phyloP scores from a whole-genome alignment of 2,329 filamentous ascomycete genomes.

The Hypoxylon sp. region DNA sequence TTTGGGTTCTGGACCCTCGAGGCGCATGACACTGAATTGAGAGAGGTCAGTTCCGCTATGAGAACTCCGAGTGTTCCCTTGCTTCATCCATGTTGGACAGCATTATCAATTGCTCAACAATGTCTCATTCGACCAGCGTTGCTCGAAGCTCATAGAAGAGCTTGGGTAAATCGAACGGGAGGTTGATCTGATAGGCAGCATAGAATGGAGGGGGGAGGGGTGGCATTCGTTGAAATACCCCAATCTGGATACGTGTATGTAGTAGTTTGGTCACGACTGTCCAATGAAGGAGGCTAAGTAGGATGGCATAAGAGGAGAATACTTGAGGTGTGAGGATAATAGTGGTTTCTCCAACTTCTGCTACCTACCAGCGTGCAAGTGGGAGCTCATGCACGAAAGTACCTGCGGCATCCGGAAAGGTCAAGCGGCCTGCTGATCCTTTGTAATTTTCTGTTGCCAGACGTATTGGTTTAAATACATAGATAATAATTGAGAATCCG shows the following conservation, averaged over 20 bases:
- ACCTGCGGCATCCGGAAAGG: conserved; percentile 46
- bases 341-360: conserved; percentile 40
- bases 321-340: conserved; percentile 34
- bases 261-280: conserved; percentile 18
- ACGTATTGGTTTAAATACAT: conserved; percentile 22
- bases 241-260: conserved; percentile 33
- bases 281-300: conserved; percentile 30
- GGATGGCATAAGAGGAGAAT: conserved; percentile 18
- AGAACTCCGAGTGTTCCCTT: conserved; percentile 32
- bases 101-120: conserved; percentile 26
- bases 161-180: conserved; percentile 33
- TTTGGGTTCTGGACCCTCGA: conserved; percentile 1
- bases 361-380: conserved; percentile 30
- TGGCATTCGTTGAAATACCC: conserved; percentile 26
- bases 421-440: conserved; percentile 46
- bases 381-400: conserved; percentile 43
- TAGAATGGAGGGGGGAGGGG: conserved; percentile 17
- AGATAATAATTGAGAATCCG: conserved; percentile 9
- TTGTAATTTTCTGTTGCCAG: conserved; percentile 31
- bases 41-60: conserved; percentile 14
- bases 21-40: conserved; percentile 9
- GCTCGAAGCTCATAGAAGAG: conserved; percentile 41
- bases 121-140: conserved; percentile 28
- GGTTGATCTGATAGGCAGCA: conserved; percentile 28
- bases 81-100: conserved; percentile 27